These are phyloP conservation scores for Neurospora cerealis DNA, from an alignment of 495 filamentous ascomycete species.

Conservation along the genomic window DNA sequence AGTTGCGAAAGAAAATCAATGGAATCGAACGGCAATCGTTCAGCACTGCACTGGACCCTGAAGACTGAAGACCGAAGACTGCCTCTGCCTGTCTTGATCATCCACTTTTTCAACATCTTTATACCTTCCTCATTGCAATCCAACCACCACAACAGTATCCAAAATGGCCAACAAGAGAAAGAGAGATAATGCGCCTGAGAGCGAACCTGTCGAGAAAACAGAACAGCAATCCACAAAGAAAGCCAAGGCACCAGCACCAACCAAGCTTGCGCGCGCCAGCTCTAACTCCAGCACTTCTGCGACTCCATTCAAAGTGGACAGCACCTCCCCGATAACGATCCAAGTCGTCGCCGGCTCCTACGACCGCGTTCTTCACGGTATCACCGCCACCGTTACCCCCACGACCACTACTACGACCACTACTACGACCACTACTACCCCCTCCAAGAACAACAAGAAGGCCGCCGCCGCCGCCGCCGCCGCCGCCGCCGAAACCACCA, in stretches of 20 bases:
- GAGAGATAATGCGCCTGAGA: slow-evolving; percentile 37
- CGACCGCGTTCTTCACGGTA: slow-evolving; percentile 84
- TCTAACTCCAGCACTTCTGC: slow-evolving; percentile 1
- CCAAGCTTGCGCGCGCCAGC: background rate
- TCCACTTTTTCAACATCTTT: background rate
- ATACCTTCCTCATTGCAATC: background rate
- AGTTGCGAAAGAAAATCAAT: background rate
- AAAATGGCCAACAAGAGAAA: slow-evolving; percentile 67
- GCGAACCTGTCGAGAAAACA: slow-evolving; percentile 8
- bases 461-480: background rate
- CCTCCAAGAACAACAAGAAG: slow-evolving; percentile 7
- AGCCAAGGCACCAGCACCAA: slow-evolving; percentile 18
- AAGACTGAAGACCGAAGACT: slow-evolving; percentile 1
- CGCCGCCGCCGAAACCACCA: background rate
- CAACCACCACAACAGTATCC: slow-evolving; percentile 3
- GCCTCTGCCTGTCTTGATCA: background rate
- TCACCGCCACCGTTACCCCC: slow-evolving; percentile 59
- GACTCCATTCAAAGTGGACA: slow-evolving; percentile 17
- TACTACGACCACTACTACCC: background rate
- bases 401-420: slow-evolving; percentile 13
- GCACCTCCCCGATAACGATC: slow-evolving; percentile 42
- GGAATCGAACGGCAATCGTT: slow-evolving; percentile 1
- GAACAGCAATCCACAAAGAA: slow-evolving; percentile 25
- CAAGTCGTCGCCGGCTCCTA: slow-evolving; percentile 94
- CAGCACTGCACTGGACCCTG: slow-evolving; percentile 4